These are phyloP conservation scores for Articulospora tetracladia DNA, from an alignment of 495 filamentous ascomycete species.

Conservation along the genomic window DNA sequence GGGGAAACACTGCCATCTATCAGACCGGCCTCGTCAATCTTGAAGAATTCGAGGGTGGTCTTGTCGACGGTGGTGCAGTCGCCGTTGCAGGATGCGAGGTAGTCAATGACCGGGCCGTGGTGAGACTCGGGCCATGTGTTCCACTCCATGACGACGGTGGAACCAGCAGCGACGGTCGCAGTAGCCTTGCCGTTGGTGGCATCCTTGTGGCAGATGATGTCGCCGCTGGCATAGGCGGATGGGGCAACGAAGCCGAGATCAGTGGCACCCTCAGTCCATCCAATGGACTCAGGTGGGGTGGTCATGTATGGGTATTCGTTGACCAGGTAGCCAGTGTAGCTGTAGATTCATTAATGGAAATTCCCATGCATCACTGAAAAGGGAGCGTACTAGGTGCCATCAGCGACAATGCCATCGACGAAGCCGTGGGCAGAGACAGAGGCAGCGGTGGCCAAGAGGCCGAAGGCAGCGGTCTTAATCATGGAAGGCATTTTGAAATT, in stretches of 20 bases:
- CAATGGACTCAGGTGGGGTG: constrained; percentile 39
- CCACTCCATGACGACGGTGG: constrained; percentile 39
- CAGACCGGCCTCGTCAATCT: constrained; percentile 65
- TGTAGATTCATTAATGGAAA: background rate
- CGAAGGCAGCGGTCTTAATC: constrained; percentile 3
- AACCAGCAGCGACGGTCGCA: constrained; percentile 40
- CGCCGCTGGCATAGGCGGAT: constrained; percentile 31
- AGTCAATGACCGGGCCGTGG: constrained; percentile 64
- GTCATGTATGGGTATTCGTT: constrained; percentile 5
- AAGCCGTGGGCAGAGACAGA: constrained; percentile 58
- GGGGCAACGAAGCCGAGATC: constrained; percentile 50
- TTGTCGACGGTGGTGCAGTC: constrained; percentile 43
- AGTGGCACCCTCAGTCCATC: constrained; percentile 37
- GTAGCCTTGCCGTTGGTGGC: constrained; percentile 35
- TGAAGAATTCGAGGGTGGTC: constrained; percentile 71
- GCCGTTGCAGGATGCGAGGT: constrained; percentile 29
- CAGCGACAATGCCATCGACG: constrained; percentile 53
- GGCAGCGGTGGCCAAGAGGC: constrained; percentile 2
- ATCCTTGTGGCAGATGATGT: constrained; percentile 49
- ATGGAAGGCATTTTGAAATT: constrained; percentile 9
- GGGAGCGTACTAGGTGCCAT: constrained; percentile 35
- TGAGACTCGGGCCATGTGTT: constrained; percentile 32
- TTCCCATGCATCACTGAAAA: background rate
- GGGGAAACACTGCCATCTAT: constrained; percentile 40
- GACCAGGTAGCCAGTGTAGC: constrained; percentile 8